Conservation (phyloP, 805 yeast genomes). For the Saccharomycopsis fermentans region DNA sequence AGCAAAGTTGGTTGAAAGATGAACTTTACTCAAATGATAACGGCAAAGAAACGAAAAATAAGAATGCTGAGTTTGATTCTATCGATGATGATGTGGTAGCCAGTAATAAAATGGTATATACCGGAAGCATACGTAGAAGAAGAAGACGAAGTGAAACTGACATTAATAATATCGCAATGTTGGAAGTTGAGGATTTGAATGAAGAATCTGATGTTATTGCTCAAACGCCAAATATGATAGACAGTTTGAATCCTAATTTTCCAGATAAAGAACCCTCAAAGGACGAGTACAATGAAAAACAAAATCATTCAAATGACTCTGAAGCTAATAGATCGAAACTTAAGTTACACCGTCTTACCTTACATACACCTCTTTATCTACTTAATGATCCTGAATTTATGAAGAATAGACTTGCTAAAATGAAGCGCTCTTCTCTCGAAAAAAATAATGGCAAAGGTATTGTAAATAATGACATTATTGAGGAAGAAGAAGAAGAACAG, state of each 20-base stretch:
- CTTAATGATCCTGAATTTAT: neutral
- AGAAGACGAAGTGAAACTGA: conserved; percentile 15
- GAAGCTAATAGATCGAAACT: neutral
- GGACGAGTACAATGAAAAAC: neutral
- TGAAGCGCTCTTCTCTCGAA: neutral
- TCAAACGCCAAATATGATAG: neutral
- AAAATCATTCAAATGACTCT: neutral
- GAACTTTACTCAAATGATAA: conserved; percentile 10
- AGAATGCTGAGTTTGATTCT: neutral
- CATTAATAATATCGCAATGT: conserved; percentile 12
- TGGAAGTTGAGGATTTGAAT: conserved; percentile 8
- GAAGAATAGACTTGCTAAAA: neutral
- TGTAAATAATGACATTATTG: neutral
- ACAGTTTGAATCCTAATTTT: neutral
- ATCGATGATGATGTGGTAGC: neutral
- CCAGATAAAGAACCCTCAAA: neutral
- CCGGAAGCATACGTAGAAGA: neutral
- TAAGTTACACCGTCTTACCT: conserved; percentile 6
- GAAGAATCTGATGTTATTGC: neutral
- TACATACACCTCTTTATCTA: conserved; percentile 13
- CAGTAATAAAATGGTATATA: neutral
- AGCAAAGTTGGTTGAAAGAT: conserved; percentile 18
- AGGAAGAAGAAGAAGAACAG: neutral
- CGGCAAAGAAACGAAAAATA: neutral
- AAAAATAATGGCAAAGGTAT: neutral